These are phyloP conservation scores for Tripterygium wilfordii DNA, from an alignment of 177 flowering plant species.

Conservation along the genomic window DNA sequence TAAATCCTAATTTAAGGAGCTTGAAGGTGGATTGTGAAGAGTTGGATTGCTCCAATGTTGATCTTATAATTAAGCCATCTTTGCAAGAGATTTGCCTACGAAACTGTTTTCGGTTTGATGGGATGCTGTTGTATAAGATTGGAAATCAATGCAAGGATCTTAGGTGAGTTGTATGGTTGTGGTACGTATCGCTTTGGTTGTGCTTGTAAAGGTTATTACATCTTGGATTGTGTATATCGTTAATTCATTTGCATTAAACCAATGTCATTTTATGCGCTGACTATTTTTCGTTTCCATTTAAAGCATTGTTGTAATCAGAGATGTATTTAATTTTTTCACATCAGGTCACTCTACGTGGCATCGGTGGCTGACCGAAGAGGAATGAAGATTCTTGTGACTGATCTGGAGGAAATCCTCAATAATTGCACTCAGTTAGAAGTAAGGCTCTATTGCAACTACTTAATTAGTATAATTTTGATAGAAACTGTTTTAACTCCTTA, in stretches of 20 bases:
- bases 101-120: constrained; percentile 73
- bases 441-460: constrained; percentile 44
- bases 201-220: too few species aligned
- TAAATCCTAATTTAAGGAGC: constrained; percentile 60
- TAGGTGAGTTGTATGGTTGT: constrained; percentile 55
- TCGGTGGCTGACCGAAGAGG: constrained; percentile 77
- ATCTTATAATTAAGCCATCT: constrained; percentile 44
- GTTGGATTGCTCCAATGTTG: constrained; percentile 61
- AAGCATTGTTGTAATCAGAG: constrained; percentile 18
- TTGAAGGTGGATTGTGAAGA: constrained; percentile 69
- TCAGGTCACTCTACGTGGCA: constrained; percentile 78
- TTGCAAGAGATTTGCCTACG: constrained; percentile 61
- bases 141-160: constrained; percentile 61
- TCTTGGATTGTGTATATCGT: too few species aligned
- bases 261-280: too few species aligned
- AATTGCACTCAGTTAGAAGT: constrained; percentile 87
- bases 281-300: too few species aligned
- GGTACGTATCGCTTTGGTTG: too few species aligned
- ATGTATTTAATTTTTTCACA: constrained; percentile 8
- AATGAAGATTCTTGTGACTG: constrained; percentile 46
- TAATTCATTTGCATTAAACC: too few species aligned
- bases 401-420: constrained; percentile 71
- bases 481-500: too few species aligned
- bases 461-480: too few species aligned
- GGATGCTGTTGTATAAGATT: constrained; percentile 59